Base-by-base conservation (phyloP, 2,329 filamentous ascomycete genomes). In the Fusarium sp. region DNA sequence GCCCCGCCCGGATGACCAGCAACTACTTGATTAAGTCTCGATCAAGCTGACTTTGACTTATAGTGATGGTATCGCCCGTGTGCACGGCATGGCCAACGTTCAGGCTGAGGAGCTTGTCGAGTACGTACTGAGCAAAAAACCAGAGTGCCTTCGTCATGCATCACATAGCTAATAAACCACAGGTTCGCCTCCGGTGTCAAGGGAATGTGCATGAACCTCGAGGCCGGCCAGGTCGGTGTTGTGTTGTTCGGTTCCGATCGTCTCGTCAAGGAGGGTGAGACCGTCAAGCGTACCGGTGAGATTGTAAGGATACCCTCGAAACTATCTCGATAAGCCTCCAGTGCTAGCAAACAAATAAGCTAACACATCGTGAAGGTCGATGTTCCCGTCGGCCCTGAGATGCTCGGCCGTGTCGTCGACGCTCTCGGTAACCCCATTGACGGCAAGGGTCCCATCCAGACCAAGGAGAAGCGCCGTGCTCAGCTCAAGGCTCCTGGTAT, bases 171-270 rank as follows among this genome's bases (percentile, higher is more conserved):
- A 68, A 71, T 50, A n/a, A 31, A 6, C 23, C 57, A 43, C 23
- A 97, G 93, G 87, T 99, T 99, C 86, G 92, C 95, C 76, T 99
- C 95, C 70, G 95, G 95, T 81, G 95, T 98, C 83, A 98, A 98
- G 90, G 95, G 95, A 82, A 99, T 99, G 95, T 98, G 94, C 92
- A 98, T 99, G 94, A 99, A 99, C 91, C 89, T 99, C 83, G 95
- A 99, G 86, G 95, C 95, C 82, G 95, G 95, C 81, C 95, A 98
- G 84, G 95, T 99, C 84, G 95, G 95, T 97, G 93, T 99, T 77
- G 95, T 99, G 88, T 88, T 99, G 78, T 99, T 99, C 88, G 95
- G 95, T 89, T 98, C 95, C 78, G 95, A 99, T 85, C 93, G 95
- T 93, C 88, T 97, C 75, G 95, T 99, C 88, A 95, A 92, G 87